These are phyloP conservation scores for Pittosporum tobira DNA, from an alignment of 129 eudicot genomes.

Conservation along the genomic window DNA sequence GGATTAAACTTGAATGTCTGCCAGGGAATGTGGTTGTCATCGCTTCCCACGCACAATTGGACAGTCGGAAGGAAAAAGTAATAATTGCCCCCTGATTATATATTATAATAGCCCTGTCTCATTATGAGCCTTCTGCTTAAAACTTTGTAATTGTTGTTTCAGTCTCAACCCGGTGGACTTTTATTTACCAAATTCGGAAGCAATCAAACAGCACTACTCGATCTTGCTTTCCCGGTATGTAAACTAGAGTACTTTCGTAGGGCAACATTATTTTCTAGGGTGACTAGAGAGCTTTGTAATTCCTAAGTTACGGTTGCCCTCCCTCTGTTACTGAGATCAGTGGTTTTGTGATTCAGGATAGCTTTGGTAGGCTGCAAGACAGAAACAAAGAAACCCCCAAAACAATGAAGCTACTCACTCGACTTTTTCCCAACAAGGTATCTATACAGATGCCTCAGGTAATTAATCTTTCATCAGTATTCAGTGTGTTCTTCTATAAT, in stretches of 20 bases:
- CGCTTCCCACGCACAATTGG: conserved; percentile 78
- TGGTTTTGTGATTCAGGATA: conserved; percentile 39
- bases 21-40: conserved; percentile 72
- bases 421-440: conserved; percentile 87
- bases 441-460: conserved; percentile 90
- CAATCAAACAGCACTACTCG: conserved; percentile 71
- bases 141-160: conserved; percentile 13
- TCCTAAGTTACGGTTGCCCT: too few species aligned
- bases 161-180: conserved; percentile 90
- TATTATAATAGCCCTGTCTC: background rate
- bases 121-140: background rate
- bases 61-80: conserved; percentile 77
- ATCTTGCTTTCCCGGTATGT: conserved; percentile 83
- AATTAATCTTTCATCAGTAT: conserved; percentile 13
- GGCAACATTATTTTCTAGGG: too few species aligned
- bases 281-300: too few species aligned
- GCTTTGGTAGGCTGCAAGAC: conserved; percentile 74
- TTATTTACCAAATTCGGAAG: conserved; percentile 81
- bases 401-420: conserved; percentile 72
- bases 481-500: background rate
- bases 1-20: conserved; percentile 56
- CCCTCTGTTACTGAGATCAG: too few species aligned
- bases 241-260: background rate
- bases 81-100: background rate
- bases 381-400: conserved; percentile 81